A percentile compares a stretch with the other conserved stretches of the same genome.
Evolutionary conservation across 768 basidiomycete genomes (phyloP).

Genomic region (Boletus pseudopeckii): DNA sequence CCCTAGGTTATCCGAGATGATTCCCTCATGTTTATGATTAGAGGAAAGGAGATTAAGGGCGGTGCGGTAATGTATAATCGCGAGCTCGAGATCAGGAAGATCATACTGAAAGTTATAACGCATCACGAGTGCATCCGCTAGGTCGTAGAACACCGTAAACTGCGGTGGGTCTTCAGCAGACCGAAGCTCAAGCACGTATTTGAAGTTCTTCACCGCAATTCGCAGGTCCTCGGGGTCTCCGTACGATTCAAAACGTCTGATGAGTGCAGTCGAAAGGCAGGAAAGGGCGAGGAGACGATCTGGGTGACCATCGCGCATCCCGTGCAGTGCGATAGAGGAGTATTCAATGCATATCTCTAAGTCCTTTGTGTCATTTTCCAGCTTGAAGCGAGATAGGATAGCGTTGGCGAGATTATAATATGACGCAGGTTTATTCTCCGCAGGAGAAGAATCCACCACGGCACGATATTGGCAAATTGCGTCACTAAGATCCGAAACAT

Average conservation of each 20-base stretch:
- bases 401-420: conserved; percentile 32
- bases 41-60: conserved; percentile 19
- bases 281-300: conserved; percentile 17
- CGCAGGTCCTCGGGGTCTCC: conserved; percentile 25
- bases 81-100: conserved; percentile 28
- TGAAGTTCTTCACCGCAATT: conserved; percentile 25
- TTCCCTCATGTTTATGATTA: conserved; percentile 10
- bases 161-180: conserved; percentile 13
- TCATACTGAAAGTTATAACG: conserved; percentile 25
- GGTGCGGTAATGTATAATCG: conserved; percentile 22
- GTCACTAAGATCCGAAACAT: conserved; percentile 18
- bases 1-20: conserved; percentile 21
- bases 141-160: conserved; percentile 19
- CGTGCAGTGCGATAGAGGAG: conserved; percentile 16
- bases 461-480: conserved; percentile 25
- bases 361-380: conserved; percentile 17
- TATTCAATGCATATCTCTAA: conserved; percentile 23
- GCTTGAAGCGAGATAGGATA: conserved; percentile 28
- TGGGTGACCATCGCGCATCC: conserved; percentile 12
- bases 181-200: conserved; percentile 18
- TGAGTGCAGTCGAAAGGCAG: conserved; percentile 22
- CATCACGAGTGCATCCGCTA: conserved; percentile 25
- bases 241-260: conserved; percentile 20
- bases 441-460: conserved; percentile 16
- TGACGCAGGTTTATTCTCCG: conserved; percentile 18